These are phyloP conservation scores for Linderniella brevidens DNA, from an alignment of 257 asterid genomes.

Conservation along the genomic window DNA sequence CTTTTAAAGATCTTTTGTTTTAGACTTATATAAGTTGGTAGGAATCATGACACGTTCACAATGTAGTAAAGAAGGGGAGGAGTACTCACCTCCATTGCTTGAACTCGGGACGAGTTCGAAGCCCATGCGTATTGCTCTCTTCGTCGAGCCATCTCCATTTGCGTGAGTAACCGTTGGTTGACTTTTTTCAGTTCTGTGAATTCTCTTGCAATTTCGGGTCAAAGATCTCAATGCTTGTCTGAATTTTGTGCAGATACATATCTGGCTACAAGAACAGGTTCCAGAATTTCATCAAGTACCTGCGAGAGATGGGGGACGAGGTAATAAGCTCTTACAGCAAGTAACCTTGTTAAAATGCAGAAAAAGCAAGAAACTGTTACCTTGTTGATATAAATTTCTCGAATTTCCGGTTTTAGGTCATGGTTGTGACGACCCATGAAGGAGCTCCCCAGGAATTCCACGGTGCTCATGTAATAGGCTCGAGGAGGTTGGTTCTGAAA, in stretches of 20 bases:
- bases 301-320: conserved; percentile 99
- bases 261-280: conserved; percentile 96
- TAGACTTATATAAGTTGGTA: too few relatives aligned
- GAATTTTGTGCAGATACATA: conserved; percentile 54
- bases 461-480: conserved; percentile 91
- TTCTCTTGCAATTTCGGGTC: conserved; percentile 7
- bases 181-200: neutral
- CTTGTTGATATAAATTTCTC: neutral
- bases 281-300: conserved; percentile 90
- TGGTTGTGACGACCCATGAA: conserved; percentile 98
- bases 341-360: neutral
- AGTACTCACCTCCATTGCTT: conserved; percentile 38
- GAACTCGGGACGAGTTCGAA: conserved; percentile 43
- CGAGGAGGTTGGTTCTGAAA: conserved; percentile 41
- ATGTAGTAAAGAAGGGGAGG: conserved; percentile 20
- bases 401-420: conserved; percentile 36
- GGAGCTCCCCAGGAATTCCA: conserved; percentile 93
- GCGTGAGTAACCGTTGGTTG: conserved; percentile 47
- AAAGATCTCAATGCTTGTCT: conserved; percentile 1
- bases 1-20: conserved; percentile 3
- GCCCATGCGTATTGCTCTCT: conserved; percentile 88
- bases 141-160: conserved; percentile 98
- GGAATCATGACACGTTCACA: too few relatives aligned
- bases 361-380: conserved; percentile 2
- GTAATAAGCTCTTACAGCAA: conserved; percentile 30